Conservation (phyloP, 129 eudicot genomes). For the Daucus carota region DH1_v3.0 NC_030384.2:34873501-34874000, state of each 20-base stretch:
- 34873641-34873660: conserved; percentile 90
- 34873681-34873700: conserved; percentile 95
- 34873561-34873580: neutral
- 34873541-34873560: no score
- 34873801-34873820: neutral
- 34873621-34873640: conserved; percentile 93
- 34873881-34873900: conserved; percentile 47
- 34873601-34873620: neutral
- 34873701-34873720: conserved; percentile 11
- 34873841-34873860: conserved; percentile 80
- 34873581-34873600: neutral
- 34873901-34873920: neutral
- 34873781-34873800: neutral
- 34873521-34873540: no score
- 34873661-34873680: conserved; percentile 91
- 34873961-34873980: neutral
- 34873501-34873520: neutral
- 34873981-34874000: neutral
- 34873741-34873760: neutral
- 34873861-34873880: conserved; percentile 99
- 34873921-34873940: neutral
- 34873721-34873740: neutral
- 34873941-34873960: neutral
- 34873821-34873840: conserved; percentile 99
- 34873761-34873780: neutral